Percentiles rank a stretch among this genome's conserved stretches.
Conservation (phyloP, 2,329 filamentous ascomycete genomes). For the Cladosporium sp. region DNA sequence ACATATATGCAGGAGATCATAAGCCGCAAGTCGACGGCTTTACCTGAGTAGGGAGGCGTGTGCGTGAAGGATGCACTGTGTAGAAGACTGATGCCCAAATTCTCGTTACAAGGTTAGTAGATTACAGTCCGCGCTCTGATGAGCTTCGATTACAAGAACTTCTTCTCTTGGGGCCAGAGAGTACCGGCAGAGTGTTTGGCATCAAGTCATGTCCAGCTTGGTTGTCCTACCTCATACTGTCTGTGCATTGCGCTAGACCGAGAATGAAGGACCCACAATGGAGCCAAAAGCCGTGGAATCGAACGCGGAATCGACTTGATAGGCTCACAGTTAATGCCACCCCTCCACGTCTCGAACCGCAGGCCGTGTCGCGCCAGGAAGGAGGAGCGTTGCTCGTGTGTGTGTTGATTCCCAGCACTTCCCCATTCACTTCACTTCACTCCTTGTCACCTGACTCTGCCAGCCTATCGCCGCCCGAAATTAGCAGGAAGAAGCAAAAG, state of each 20-base stretch:
- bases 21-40: background rate
- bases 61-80: background rate
- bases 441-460: background rate
- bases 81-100: background rate
- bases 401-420: background rate
- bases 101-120: background rate
- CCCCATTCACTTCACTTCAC: background rate
- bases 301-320: background rate
- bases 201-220: constrained; percentile 1
- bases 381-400: background rate
- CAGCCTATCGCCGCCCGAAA: background rate
- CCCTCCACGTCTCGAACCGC: background rate
- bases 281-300: background rate
- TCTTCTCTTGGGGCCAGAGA: background rate
- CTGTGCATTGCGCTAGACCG: background rate
- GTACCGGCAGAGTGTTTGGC: background rate
- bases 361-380: background rate
- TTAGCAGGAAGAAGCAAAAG: background rate
- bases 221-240: background rate
- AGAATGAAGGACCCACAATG: background rate
- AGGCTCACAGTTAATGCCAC: background rate
- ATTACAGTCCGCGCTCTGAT: background rate
- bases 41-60: background rate
- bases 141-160: background rate
- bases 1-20: background rate